Evolutionary conservation across 352 stramenopile genomes (phyloP), one percentile per base, ranked within the genome.

Genomic region (Blastocystis sp.): DNA sequence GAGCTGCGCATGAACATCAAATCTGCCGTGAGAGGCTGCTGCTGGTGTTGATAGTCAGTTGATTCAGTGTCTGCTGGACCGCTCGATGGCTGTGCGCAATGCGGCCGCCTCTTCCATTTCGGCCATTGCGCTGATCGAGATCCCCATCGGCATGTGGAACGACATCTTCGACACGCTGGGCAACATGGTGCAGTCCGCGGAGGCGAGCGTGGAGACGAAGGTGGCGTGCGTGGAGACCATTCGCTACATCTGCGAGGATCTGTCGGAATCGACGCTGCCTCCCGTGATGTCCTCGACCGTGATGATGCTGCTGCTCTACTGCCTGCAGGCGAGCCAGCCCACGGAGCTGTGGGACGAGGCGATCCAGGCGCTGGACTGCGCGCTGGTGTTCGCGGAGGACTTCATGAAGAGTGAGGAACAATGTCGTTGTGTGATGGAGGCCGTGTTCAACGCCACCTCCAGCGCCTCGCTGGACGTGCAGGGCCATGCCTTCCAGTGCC

Each of bases 231-330:
- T 84, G 3, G 74, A 84, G 54, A 57, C 60, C 34, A 64, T 84
- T 17, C 74, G 74, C 14, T 84, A 84, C 74, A 84, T 84, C 60
- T 84, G 74, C 60, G 74, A 84, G 42, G 74, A 84, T 68, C 74
- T 84, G 54, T 40, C 42, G 0, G 34, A 40, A 2, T 3, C 34
- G 9, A 59, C 14, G 34, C 65, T 84, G 19, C 21, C 40, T 38
- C n/a, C n/a, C 1, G 21, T 59, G 21, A 68, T 84, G 74, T 14
- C 34, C 1, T 34, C 11, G 4, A 40, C 34, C 3, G 66, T 84
- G n/a, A 34, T 84, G 19, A 43, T 68, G 28, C 21, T 66, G 11
- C 52, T 84, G 24, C 74, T 84, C 2, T 52, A 84, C 61, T 68
- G 48, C 45, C 60, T 84, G 7, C 48, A 69, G 24, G 11, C 3